Evolutionary conservation across 768 basidiomycete genomes (phyloP).

Genomic region (Serpula lacrymans): DNA sequence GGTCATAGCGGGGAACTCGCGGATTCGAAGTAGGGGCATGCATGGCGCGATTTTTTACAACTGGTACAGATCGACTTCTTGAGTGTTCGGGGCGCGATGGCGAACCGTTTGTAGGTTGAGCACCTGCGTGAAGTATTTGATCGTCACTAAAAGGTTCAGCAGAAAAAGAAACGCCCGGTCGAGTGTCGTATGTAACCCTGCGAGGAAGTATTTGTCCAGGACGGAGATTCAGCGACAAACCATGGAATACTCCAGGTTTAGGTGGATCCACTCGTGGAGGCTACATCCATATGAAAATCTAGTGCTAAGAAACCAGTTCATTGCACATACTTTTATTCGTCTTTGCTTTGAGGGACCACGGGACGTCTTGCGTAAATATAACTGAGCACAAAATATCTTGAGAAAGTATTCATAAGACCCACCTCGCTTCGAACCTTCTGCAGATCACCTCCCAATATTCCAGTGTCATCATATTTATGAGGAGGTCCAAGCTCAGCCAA

Average conservation of each 20-base stretch:
- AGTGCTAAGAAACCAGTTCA: background rate
- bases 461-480: slow-evolving; percentile 2
- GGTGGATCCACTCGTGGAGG: slow-evolving; percentile 4
- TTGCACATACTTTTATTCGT: slow-evolving; percentile 15
- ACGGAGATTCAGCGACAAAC: slow-evolving; percentile 46
- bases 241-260: slow-evolving; percentile 11
- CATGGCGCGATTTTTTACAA: too few species aligned
- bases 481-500: slow-evolving; percentile 9
- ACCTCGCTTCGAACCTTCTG: slow-evolving; percentile 16
- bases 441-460: slow-evolving; percentile 2
- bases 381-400: slow-evolving; percentile 8
- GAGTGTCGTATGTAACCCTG: slow-evolving; percentile 16
- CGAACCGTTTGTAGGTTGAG: too few species aligned
- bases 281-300: slow-evolving; percentile 11
- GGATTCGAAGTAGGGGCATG: too few species aligned
- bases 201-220: slow-evolving; percentile 58
- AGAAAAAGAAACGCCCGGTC: background rate
- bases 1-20: too few species aligned
- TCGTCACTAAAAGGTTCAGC: slow-evolving; percentile 1
- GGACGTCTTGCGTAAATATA: slow-evolving; percentile 13
- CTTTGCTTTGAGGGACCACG: slow-evolving; percentile 3
- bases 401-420: slow-evolving; percentile 10
- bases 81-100: slow-evolving; percentile 10
- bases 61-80: too few species aligned
- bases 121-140: too few species aligned